phyloP scores from a whole-genome alignment of 805 yeast species.

The Wickerhamomyces queroliae region DNA sequence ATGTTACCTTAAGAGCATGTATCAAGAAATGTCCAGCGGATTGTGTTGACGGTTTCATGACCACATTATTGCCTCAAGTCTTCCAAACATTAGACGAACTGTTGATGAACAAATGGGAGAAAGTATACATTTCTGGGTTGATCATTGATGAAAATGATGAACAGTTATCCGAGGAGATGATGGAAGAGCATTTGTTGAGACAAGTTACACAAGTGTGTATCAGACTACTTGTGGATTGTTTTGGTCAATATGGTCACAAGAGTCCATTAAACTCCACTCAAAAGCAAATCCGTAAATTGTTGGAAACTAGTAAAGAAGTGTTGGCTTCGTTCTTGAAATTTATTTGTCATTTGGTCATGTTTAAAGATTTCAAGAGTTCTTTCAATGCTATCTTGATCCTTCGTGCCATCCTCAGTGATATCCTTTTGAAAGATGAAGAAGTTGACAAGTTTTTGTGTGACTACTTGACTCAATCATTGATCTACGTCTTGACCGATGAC shows the following conservation, averaged over 20 bases:
- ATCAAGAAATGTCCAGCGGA: slow-evolving; percentile 83
- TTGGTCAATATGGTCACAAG: slow-evolving; percentile 63
- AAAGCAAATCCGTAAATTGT: slow-evolving; percentile 56
- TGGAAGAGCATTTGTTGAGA: slow-evolving; percentile 91
- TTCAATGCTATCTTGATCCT: slow-evolving; percentile 83
- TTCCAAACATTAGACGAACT: slow-evolving; percentile 67
- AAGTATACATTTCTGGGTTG: slow-evolving; percentile 41
- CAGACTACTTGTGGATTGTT: slow-evolving; percentile 77
- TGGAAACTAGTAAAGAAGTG: slow-evolving; percentile 56
- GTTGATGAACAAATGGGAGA: slow-evolving; percentile 73
- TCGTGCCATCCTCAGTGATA: slow-evolving; percentile 64
- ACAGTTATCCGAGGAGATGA: slow-evolving; percentile 92
- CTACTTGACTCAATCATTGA: slow-evolving; percentile 62
- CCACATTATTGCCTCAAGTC: slow-evolving; percentile 71
- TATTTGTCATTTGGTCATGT: slow-evolving; percentile 68
- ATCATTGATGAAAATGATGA: slow-evolving; percentile 51
- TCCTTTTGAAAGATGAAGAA: slow-evolving; percentile 62
- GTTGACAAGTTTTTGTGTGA: slow-evolving; percentile 61
- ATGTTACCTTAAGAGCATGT: slow-evolving; percentile 79
- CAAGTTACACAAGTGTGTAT: slow-evolving; percentile 92
- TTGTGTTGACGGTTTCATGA: slow-evolving; percentile 63
- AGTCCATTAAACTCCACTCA: slow-evolving; percentile 49
- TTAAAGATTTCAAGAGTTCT: slow-evolving; percentile 88
- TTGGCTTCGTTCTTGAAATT: slow-evolving; percentile 75
- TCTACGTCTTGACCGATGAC: slow-evolving; percentile 63